Percentiles rank a stretch among this genome's conserved stretches.
These are phyloP conservation scores for Suillus alpinus DNA, from an alignment of 768 basidiomycete species.

Conservation along the genomic window DNA sequence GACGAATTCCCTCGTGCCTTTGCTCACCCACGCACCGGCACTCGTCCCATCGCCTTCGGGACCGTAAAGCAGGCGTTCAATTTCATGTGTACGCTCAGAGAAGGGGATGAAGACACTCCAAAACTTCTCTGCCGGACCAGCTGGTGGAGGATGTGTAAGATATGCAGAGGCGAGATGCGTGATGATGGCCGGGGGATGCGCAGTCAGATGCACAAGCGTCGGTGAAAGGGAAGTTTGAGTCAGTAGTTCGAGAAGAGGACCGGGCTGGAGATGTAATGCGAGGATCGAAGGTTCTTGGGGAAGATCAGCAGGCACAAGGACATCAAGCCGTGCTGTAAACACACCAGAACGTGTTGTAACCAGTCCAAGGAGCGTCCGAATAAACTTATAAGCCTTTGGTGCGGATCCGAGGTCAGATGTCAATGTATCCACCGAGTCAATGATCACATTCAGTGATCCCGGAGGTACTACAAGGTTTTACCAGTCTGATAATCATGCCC, in stretches of 20 bases:
- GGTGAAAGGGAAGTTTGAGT: constrained; percentile 63
- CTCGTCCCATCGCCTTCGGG: constrained; percentile 46
- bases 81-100: constrained; percentile 58
- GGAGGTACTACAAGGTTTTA: constrained; percentile 31
- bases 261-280: constrained; percentile 54
- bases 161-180: constrained; percentile 67
- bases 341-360: constrained; percentile 50
- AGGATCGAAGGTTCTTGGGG: constrained; percentile 52
- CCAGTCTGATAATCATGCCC: neutral
- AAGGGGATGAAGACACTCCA: constrained; percentile 76
- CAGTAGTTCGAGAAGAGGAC: constrained; percentile 52
- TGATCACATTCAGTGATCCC: constrained; percentile 56
- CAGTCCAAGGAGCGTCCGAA: constrained; percentile 45
- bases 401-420: constrained; percentile 54
- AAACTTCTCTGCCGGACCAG: constrained; percentile 64
- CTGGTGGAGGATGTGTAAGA: constrained; percentile 67
- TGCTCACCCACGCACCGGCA: constrained; percentile 29
- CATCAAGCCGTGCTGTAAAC: constrained; percentile 13
- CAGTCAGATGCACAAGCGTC: constrained; percentile 58
- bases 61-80: constrained; percentile 60
- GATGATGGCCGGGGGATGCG: constrained; percentile 72
- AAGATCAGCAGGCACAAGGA: constrained; percentile 6
- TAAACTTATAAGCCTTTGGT: constrained; percentile 49
- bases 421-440: constrained; percentile 74
- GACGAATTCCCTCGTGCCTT: constrained; percentile 45